phyloP scores from a whole-genome alignment of 2,329 filamentous ascomycete species.

The Pseudogymnoascus sp. region DNA sequence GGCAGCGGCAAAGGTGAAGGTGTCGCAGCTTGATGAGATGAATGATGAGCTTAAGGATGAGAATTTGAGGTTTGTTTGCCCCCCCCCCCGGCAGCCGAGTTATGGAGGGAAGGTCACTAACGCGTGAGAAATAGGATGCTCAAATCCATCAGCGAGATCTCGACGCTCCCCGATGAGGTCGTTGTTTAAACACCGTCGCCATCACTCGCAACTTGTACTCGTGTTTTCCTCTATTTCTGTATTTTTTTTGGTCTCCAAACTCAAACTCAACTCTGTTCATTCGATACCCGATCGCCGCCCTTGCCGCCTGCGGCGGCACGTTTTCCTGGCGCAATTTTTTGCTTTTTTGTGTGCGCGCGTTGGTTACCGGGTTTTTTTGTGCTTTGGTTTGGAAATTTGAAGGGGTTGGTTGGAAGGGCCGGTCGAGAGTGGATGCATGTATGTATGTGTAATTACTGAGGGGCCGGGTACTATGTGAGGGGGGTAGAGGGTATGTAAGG shows the following conservation, averaged over 20 bases:
- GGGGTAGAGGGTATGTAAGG: neutral
- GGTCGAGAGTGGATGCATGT: conserved; percentile 6
- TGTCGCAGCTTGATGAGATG: conserved; percentile 39
- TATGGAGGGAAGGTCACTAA: neutral
- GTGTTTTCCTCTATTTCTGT: conserved; percentile 7
- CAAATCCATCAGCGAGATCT: conserved; percentile 29
- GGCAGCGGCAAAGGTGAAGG: conserved; percentile 27
- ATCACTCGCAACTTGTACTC: neutral
- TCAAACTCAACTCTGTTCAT: conserved; percentile 12
- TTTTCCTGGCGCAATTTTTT: neutral
- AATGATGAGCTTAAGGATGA: conserved; percentile 50
- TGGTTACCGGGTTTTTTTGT: neutral
- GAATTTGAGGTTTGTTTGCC: conserved; percentile 37
- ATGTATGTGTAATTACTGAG: conserved; percentile 1
- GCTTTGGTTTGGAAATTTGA: neutral
- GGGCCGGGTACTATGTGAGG: neutral
- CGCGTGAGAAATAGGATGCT: conserved; percentile 27
- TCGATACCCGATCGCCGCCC: conserved; percentile 4
- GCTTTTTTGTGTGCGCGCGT: neutral
- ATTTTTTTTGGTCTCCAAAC: conserved; percentile 13
- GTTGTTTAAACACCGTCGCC: neutral
- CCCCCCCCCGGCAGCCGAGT: no score
- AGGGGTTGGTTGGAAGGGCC: neutral
- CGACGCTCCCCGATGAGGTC: conserved; percentile 3
- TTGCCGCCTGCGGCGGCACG: neutral